Base-by-base conservation (phyloP, 306 rosid species). In the Prunus salicina region DNA sequence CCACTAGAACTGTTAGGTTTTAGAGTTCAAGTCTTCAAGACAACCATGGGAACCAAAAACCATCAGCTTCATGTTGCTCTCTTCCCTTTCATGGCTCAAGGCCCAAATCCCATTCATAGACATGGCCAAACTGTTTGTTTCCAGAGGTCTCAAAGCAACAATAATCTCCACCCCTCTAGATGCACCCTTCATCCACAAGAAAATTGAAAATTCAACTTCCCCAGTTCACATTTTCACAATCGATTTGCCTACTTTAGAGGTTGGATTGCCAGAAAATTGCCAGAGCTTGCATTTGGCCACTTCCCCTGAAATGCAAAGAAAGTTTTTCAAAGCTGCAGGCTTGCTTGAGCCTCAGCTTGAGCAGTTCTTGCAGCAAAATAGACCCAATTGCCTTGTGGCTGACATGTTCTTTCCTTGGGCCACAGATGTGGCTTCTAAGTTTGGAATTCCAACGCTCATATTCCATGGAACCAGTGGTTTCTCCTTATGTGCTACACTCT, bases 251-350 rank as follows among this genome's bases (percentile, higher is more conserved):
- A 19, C 49, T 20, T 16, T 19, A 12, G 79, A 79, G 28, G 87
- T 62, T 14, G 86, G 88, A 18, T 57, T 86, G 32, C 90, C 87
- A 1, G 86, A 72, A 60, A 82, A 76, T 4, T 78, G 81, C 8
- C 84, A 86, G 45, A 83, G 30, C 61, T 5, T 57, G 6, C 78
- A 68, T 62, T 34, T 27, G 9, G 49, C 55, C 12, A 24, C 76
- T 38, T 53, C 85, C 0, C 74, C 58, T 0, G 84, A 79, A 20
- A 32, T 78, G 65, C 10, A 38, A 2, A 28, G 2, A 3, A 38
- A 8, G 8, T 83, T 86, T 58, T 34, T 76, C 15, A 69, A 11
- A 19, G 84, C 86, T 14, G 55, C 28, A 6, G 1, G 30, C 15
- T 13, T 82, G 76, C 80, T 84, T 15, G 77, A 71, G 24, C 78